A percentile compares a stretch with the other conserved stretches of the same genome.
Conservation (phyloP, 139 green algal species). For the Zygnema cylindricum region DNA sequence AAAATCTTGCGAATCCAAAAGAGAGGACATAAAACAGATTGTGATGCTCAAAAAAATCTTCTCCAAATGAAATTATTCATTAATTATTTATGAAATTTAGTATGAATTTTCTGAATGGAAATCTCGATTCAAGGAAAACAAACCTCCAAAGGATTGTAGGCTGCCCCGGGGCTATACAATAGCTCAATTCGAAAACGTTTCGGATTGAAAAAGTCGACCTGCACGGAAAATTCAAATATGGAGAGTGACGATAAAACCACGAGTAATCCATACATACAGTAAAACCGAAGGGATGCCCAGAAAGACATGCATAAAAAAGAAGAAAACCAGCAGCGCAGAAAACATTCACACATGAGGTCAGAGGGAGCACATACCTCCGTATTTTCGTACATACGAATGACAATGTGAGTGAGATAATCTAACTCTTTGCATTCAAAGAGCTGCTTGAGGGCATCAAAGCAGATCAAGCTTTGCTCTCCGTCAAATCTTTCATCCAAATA, state of each 20-base stretch:
- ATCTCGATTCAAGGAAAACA: no score
- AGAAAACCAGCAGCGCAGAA: not conserved
- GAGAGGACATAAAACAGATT: no score
- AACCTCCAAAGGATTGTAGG: constrained; percentile 62
- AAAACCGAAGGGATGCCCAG: not conserved
- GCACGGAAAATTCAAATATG: constrained; percentile 17
- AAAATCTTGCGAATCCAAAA: no score
- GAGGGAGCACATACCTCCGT: constrained; percentile 68
- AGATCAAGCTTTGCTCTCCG: constrained; percentile 14
- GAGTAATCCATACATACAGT: no score
- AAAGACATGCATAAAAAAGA: not conserved
- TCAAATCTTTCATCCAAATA: constrained; percentile 66
- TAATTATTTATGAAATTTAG: no score
- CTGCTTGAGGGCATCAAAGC: constrained; percentile 9
- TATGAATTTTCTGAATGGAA: no score
- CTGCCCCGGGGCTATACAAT: constrained; percentile 68
- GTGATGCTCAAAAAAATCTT: no score
- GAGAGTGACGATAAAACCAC: not conserved
- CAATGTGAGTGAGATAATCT: constrained; percentile 95
- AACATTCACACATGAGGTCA: no score
- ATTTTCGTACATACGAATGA: constrained; percentile 96
- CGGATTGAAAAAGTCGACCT: constrained; percentile 67
- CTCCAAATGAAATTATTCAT: no score
- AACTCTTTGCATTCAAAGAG: constrained; percentile 65
- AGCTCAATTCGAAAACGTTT: constrained; percentile 88